Evolutionary conservation across 306 rosid species (phyloP).

Genomic region (Ziziphus jujuba): DNA sequence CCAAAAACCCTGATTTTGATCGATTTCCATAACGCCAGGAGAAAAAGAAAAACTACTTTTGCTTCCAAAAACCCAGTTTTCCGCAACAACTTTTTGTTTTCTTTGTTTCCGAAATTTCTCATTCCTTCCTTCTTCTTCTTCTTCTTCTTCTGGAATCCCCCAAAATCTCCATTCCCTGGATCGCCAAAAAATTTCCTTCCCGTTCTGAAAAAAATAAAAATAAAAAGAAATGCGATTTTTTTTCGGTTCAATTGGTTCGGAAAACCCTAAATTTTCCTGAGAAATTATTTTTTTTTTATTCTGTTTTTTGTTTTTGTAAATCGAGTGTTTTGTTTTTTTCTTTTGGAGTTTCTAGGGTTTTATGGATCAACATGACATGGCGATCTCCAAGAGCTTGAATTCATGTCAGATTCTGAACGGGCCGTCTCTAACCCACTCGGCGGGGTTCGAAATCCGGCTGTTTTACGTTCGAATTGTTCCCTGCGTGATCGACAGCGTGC

Average conservation of each 20-base stretch:
- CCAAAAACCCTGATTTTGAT: background rate
- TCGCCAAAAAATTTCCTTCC: no score
- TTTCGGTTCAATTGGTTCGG: background rate
- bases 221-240: background rate
- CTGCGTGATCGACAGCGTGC: constrained; percentile 54
- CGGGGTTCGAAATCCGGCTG: constrained; percentile 60
- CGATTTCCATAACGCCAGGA: no score
- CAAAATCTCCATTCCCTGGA: background rate
- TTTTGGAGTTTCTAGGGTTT: constrained; percentile 1
- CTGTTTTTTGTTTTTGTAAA: no score
- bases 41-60: no score
- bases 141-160: no score
- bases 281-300: no score
- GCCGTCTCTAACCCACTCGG: constrained; percentile 42
- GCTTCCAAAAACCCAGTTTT: background rate
- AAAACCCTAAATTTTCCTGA: constrained; percentile 9
- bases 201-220: background rate
- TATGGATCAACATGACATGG: constrained; percentile 53
- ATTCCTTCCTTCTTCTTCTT: no score
- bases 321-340: no score
- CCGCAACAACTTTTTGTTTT: constrained; percentile 1
- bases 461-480: constrained; percentile 75
- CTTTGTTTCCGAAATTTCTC: background rate
- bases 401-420: constrained; percentile 38
- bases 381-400: constrained; percentile 41